A percentile compares a stretch with the other conserved stretches of the same genome.
phyloP scores from a whole-genome alignment of 164 flowering plant genomes.

The Chimonanthus praecox region DNA sequence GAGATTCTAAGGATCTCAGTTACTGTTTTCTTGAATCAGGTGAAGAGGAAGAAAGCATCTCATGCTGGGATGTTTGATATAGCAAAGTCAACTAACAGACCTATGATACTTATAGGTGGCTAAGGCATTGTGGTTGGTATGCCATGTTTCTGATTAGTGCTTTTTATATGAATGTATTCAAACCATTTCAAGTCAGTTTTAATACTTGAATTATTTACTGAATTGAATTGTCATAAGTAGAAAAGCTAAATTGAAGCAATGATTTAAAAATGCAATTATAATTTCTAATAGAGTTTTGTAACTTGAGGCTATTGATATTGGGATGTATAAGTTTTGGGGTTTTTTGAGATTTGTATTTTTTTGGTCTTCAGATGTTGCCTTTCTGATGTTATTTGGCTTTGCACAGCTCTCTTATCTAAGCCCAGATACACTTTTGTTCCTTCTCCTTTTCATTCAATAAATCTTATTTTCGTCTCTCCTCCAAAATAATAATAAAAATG shows the following conservation, averaged over 20 bases:
- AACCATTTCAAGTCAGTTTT: background rate
- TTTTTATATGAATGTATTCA: background rate
- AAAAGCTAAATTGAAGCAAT: background rate
- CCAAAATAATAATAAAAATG: no score
- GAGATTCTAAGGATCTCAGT: background rate
- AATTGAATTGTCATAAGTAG: background rate
- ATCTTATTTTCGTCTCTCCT: no score
- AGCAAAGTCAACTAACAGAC: slow-evolving; percentile 89
- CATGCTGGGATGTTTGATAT: slow-evolving; percentile 99
- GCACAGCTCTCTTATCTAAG: no score
- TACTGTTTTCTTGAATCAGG: slow-evolving; percentile 36
- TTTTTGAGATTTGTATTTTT: no score
- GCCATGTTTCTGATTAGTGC: background rate
- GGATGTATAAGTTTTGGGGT: no score
- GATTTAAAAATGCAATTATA: no score
- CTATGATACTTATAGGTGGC: slow-evolving; percentile 98
- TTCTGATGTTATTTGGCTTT: no score
- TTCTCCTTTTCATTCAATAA: no score
- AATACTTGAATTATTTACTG: background rate
- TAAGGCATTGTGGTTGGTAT: slow-evolving; percentile 26
- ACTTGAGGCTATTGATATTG: no score
- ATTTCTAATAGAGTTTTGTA: no score
- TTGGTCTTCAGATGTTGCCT: no score
- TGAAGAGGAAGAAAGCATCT: slow-evolving; percentile 91
- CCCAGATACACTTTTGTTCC: no score